Evolutionary conservation across 495 filamentous ascomycete genomes (phyloP), one percentile per base, ranked within the genome.

Genomic region (Penicillium robsamsonii): DNA sequence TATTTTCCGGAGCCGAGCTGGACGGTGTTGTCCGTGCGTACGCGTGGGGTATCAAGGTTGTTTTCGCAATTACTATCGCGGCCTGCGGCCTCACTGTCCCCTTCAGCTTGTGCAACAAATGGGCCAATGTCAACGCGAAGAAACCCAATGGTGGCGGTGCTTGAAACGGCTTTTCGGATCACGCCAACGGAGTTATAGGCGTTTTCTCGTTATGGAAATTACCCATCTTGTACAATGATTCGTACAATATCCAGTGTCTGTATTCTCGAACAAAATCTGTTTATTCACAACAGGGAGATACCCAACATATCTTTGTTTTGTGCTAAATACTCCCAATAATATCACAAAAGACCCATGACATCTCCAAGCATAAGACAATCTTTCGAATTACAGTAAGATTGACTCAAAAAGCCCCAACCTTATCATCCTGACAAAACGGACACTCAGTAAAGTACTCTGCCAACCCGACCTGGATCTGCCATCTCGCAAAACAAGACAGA

Each of bases 11-110:
- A 45, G 17, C 40, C 52, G 42, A 58, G 40, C 38, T 62, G 25
- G 13, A 45, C 20, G 55, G 38, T 35, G 38, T 62, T 48, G 8
- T 58, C 9, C 41, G 12, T 51, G 55, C 59, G 22, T 62, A 58
- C 20, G 37, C 43, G 31, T 33, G 18, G 37, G 55, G 55, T 46
- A 43, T 62, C 13, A 58, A 58, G 31, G 46, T 42, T 31, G 18
- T 40, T 46, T 62, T 46, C 31, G 46, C 46, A n/a, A 38, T 62
- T 41, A 40, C 46, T 22, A 55, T 58, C 38, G 55, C 45, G 12
- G 10, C 22, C n/a, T 35, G 37, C 8, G 59, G 59, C 35, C 18
- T 55, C 40, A 30, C 50, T 33, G 8, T 55, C 10, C 17, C 25
- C 20, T 22, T 57, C 8, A 57, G 54, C 31, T 53, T 57, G 7